A percentile compares a stretch with the other conserved stretches of the same genome.
Conservation (phyloP, 352 stramenopile genomes). For the Blastocystis sp. region DNA sequence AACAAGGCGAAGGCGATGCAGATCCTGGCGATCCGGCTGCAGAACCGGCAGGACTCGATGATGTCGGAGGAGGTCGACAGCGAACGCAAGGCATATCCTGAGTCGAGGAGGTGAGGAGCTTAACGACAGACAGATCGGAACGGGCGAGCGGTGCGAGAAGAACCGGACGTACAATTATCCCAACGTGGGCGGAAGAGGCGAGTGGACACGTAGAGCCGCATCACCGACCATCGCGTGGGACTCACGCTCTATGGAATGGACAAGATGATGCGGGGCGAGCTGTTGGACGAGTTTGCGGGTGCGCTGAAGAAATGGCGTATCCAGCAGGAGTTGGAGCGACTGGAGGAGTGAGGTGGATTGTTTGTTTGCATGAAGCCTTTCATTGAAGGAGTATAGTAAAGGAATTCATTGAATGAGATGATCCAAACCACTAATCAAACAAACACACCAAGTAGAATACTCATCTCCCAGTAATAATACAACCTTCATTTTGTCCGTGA, state of each 20-base stretch:
- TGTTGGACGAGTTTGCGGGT: constrained; percentile 78
- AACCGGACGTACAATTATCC: constrained; percentile 93
- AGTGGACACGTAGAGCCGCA: constrained; percentile 71
- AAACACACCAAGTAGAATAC: not conserved
- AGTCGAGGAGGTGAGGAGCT: constrained; percentile 62
- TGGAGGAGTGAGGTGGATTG: not conserved
- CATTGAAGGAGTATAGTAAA: no score
- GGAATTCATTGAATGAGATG: no score
- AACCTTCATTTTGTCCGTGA: not conserved
- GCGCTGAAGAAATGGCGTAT: constrained; percentile 59
- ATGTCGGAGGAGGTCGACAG: constrained; percentile 13
- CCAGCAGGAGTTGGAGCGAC: constrained; percentile 26
- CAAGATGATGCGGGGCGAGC: constrained; percentile 73
- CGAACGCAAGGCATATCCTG: constrained; percentile 31
- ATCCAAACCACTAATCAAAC: not conserved
- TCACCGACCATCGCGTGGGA: constrained; percentile 83
- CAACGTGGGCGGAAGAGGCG: not conserved
- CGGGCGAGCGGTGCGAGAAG: constrained; percentile 84
- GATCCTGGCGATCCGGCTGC: constrained; percentile 84
- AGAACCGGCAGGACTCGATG: constrained; percentile 73
- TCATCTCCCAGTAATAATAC: constrained; percentile 6
- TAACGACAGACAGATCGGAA: constrained; percentile 80
- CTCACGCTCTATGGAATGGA: constrained; percentile 76
- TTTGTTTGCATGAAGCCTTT: no score
- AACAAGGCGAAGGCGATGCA: constrained; percentile 96